A percentile compares a stretch with the other conserved stretches of the same genome.
Evolutionary conservation across 2,329 filamentous ascomycete species (phyloP).

Genomic region (Aureobasidium sp.): DNA sequence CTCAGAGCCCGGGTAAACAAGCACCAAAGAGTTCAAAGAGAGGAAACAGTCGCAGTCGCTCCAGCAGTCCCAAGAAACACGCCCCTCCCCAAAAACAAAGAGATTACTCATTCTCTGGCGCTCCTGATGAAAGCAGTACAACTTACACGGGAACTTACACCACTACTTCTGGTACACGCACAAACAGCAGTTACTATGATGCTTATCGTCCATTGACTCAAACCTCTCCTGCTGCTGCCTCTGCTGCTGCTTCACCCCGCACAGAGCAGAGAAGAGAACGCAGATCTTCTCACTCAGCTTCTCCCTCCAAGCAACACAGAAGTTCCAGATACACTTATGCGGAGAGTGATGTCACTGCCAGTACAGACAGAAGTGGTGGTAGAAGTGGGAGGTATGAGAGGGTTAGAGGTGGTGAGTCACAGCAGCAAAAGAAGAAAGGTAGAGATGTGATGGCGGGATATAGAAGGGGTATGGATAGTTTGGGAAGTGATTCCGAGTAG

Average conservation of each 20-base stretch:
- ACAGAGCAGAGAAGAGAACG: too few relatives aligned
- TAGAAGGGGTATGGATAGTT: constrained; percentile 35
- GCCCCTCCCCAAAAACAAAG: constrained; percentile 6
- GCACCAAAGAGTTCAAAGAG: constrained; percentile 16
- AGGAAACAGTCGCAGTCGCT: constrained; percentile 16
- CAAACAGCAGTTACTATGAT: constrained; percentile 26
- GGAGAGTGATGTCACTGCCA: constrained; percentile 27
- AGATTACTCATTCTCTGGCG: constrained; percentile 26
- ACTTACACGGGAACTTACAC: constrained; percentile 32
- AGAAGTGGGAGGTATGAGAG: constrained; percentile 36
- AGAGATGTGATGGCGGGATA: constrained; percentile 17
- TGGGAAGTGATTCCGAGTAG: constrained; percentile 3
- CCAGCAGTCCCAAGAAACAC: constrained; percentile 23
- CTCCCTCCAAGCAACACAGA: not conserved
- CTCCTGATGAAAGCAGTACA: constrained; percentile 25
- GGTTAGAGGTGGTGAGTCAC: not conserved
- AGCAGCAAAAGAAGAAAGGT: constrained; percentile 15
- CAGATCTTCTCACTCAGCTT: not conserved
- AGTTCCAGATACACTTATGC: constrained; percentile 15
- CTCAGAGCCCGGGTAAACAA: not conserved
- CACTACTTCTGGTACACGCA: constrained; percentile 13
- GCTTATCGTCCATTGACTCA: constrained; percentile 24
- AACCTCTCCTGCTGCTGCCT: not conserved
- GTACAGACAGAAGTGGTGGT: constrained; percentile 23
- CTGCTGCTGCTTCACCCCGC: too few relatives aligned